phyloP scores from a whole-genome alignment of 768 basidiomycete species.

The Tulasnella sp. region DNA sequence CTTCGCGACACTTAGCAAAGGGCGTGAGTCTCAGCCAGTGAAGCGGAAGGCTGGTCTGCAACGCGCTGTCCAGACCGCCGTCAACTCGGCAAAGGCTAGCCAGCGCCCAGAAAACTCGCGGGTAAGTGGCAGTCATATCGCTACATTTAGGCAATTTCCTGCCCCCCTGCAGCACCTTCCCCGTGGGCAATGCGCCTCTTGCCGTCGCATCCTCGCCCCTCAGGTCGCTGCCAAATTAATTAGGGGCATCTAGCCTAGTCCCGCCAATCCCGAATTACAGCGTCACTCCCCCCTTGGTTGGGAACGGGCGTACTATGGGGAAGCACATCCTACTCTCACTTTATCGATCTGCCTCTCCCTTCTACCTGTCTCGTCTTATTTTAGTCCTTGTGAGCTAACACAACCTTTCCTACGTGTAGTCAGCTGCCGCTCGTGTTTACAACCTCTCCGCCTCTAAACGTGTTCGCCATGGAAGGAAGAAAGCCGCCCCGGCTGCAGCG shows the following conservation, averaged over 20 bases:
- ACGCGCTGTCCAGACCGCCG: background rate
- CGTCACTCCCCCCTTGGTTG: background rate
- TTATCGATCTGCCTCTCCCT: background rate
- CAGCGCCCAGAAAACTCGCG: background rate
- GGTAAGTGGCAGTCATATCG: background rate
- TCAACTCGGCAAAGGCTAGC: background rate
- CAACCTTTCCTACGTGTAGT: background rate
- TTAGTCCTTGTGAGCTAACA: background rate
- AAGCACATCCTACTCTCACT: background rate
- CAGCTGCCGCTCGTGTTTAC: background rate
- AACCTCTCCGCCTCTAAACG: background rate
- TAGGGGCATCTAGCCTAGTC: background rate
- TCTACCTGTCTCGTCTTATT: background rate
- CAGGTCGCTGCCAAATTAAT: background rate
- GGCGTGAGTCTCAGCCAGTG: background rate
- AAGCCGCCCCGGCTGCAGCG: background rate
- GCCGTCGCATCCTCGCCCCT: background rate
- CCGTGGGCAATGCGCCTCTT: background rate
- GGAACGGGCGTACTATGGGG: background rate
- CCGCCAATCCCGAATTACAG: constrained; percentile 8
- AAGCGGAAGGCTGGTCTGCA: constrained; percentile 1
- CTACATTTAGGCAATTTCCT: background rate
- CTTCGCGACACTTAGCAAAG: background rate
- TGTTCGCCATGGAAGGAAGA: background rate
- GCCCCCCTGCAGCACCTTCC: background rate